A percentile compares a stretch with the other conserved stretches of the same genome.
Conservation (phyloP, 2,329 filamentous ascomycete genomes). For the Aspergillus sojae region DNA sequence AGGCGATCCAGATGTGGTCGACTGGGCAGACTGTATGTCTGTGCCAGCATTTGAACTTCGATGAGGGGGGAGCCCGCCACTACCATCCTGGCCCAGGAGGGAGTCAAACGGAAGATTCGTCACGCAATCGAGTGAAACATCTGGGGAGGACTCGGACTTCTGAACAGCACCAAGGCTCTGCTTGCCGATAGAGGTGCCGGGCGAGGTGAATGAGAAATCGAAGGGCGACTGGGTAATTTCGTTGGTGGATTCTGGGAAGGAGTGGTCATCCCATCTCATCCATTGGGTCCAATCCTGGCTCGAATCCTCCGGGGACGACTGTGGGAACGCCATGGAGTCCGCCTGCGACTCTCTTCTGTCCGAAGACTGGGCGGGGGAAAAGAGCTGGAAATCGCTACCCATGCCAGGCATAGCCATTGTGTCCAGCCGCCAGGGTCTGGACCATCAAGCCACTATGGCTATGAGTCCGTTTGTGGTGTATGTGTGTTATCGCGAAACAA, state of each 20-base stretch:
- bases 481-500: neutral
- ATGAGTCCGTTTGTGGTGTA: neutral
- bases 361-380: constrained; percentile 28
- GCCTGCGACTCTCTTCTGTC: constrained; percentile 23
- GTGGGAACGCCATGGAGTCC: constrained; percentile 22
- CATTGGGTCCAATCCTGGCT: constrained; percentile 49
- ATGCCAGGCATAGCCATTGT: constrained; percentile 29
- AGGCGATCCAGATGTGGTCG: constrained; percentile 27
- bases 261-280: constrained; percentile 49
- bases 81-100: constrained; percentile 12
- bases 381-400: constrained; percentile 39
- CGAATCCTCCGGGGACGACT: constrained; percentile 28
- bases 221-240: constrained; percentile 28
- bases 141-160: constrained; percentile 31
- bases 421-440: constrained; percentile 18
- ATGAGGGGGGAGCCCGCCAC: constrained; percentile 6
- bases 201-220: constrained; percentile 30
- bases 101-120: constrained; percentile 30
- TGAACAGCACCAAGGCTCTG: constrained; percentile 23
- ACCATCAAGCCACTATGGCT: constrained; percentile 19
- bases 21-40: constrained; percentile 22
- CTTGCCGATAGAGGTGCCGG: constrained; percentile 27
- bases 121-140: constrained; percentile 34
- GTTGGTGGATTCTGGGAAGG: constrained; percentile 31
- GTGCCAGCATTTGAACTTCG: constrained; percentile 8